Evolutionary conservation across 495 filamentous ascomycete species (phyloP), one percentile per base, ranked within the genome.

Genomic region (Rostrohypoxylon terebratum): DNA sequence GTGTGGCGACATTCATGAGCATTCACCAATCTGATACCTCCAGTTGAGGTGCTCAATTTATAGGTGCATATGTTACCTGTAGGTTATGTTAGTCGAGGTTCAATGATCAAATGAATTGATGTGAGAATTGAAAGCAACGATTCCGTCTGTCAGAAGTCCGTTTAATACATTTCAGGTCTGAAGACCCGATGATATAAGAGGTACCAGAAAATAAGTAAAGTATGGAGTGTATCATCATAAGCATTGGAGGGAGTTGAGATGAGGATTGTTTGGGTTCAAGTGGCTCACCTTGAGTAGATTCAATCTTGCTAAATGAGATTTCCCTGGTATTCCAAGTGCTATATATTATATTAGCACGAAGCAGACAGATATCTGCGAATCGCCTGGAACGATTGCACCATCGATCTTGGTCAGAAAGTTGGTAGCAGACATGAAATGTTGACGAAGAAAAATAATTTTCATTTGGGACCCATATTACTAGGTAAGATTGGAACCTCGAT

Each of bases 151-250:
- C 86, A 88, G 86, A 88, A 87, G 86, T 88, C 85, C 84, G 71
- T 75, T 87, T 77, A 80, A 86, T 87, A 87, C 87, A 89, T 87
- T 71, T 84, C 78, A 79, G 62, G 75, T 75, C 78, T 67, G 75
- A 80, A 78, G 77, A 75, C 77, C 76, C 82, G 76, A 78, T 89
- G 84, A 87, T 84, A 87, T 87, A 87, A 89, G 87, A 88, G 87
- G 87, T 89, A 85, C 86, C 87, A 88, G 86, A 89, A 53, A 87
- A 81, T 66, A 50, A 79, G 79, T 72, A 74, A 75, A 77, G 61
- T 61, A 77, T 73, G 77, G 70, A 68, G 60, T 74, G 68, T 81
- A 79, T 88, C 85, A 88, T 89, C 85, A 87, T 79, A 67, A 60
- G 71, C 78, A 74, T 57, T 63, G 59, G 31, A 47, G n/a, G 14